Evolutionary conservation across 2,329 filamentous ascomycete genomes (phyloP).

Genomic region (Pseudopithomyces maydicus): DNA sequence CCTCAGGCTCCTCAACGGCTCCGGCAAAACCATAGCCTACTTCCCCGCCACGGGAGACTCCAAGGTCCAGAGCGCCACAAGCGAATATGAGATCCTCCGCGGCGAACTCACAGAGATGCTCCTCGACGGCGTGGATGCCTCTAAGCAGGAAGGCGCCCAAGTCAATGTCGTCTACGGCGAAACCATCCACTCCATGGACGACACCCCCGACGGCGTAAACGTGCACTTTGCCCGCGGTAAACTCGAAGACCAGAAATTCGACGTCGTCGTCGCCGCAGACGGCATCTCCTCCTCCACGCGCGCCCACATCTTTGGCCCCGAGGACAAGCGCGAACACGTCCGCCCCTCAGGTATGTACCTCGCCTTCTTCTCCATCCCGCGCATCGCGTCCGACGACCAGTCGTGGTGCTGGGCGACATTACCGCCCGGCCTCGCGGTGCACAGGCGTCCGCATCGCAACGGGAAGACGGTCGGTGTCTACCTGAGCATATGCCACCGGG

Average conservation of each 20-base stretch:
- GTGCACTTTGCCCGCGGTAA: slow-evolving; percentile 29
- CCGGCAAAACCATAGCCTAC: slow-evolving; percentile 21
- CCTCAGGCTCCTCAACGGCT: slow-evolving; percentile 40
- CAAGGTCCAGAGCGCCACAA: slow-evolving; percentile 22
- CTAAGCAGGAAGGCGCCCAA: slow-evolving; percentile 17
- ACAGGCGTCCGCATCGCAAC: slow-evolving; percentile 33
- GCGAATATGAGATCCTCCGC: slow-evolving; percentile 41
- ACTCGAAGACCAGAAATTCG: slow-evolving; percentile 25
- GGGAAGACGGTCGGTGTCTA: slow-evolving; percentile 31
- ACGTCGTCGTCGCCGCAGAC: slow-evolving; percentile 37
- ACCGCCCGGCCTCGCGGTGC: slow-evolving; percentile 25
- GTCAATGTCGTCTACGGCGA: slow-evolving; percentile 28
- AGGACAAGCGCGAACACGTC: slow-evolving; percentile 21
- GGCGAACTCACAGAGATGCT: slow-evolving; percentile 43
- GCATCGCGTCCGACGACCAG: slow-evolving; percentile 20
- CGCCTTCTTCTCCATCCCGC: slow-evolving; percentile 39
- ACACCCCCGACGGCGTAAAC: slow-evolving; percentile 22
- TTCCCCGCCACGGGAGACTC: slow-evolving; percentile 30
- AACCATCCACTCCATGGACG: slow-evolving; percentile 21
- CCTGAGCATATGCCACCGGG: slow-evolving; percentile 27
- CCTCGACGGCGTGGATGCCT: slow-evolving; percentile 22
- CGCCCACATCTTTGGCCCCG: slow-evolving; percentile 28
- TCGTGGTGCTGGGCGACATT: slow-evolving; percentile 33
- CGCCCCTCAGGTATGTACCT: slow-evolving; percentile 31
- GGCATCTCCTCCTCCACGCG: slow-evolving; percentile 32